Conservation (phyloP, 768 basidiomycete genomes). For the Dacryopinax primogenitus region DNA sequence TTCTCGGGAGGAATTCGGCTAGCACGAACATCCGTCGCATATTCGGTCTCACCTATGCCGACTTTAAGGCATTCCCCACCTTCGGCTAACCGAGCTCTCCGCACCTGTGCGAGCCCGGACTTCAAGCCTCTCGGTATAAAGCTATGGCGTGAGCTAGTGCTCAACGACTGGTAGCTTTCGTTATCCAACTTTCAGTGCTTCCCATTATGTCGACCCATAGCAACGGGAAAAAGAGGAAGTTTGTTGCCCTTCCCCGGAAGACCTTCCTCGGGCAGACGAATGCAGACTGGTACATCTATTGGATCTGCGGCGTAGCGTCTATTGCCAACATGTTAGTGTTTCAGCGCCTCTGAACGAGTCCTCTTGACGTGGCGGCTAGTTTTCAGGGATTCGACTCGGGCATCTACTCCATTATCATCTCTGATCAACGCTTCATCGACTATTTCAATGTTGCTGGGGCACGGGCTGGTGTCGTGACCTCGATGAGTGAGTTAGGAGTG, state of each 20-base stretch:
- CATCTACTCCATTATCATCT: neutral
- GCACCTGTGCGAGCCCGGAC: neutral
- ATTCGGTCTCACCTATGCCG: constrained; percentile 1
- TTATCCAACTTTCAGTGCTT: neutral
- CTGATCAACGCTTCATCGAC: neutral
- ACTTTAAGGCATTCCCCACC: neutral
- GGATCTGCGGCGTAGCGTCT: neutral
- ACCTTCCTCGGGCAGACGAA: neutral
- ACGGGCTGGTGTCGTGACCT: neutral
- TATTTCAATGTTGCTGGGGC: neutral
- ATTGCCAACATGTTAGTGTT: constrained; percentile 1
- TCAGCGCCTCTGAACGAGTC: neutral
- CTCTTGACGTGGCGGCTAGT: neutral
- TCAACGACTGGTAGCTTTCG: neutral
- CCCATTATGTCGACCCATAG: neutral
- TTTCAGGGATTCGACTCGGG: constrained; percentile 1
- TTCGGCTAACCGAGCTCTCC: neutral
- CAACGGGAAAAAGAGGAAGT: neutral
- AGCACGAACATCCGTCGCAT: neutral
- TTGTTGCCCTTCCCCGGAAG: neutral
- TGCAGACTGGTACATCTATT: constrained; percentile 1
- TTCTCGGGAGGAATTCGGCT: too few relatives aligned
- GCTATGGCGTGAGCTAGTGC: neutral
- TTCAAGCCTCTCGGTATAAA: neutral
- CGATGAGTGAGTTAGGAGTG: neutral